Percentiles rank a stretch among this genome's conserved stretches.
Evolutionary conservation across 495 filamentous ascomycete genomes (phyloP).

Genomic region (Neurospora sp.): DNA sequence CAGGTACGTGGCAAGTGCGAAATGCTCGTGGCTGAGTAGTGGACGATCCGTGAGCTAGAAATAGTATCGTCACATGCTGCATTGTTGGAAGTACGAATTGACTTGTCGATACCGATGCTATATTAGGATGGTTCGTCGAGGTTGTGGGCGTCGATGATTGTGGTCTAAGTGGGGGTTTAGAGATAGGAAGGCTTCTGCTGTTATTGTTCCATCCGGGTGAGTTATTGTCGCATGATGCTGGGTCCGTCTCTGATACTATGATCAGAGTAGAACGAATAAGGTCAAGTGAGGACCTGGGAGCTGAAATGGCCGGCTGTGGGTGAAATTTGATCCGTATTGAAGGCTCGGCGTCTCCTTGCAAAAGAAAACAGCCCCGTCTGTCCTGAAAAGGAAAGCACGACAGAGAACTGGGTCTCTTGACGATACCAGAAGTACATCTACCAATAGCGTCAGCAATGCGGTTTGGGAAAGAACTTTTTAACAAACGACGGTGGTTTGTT

Average conservation of each 20-base stretch:
- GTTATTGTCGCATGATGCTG: not conserved
- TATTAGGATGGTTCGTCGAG: not conserved
- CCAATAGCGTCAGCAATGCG: not conserved
- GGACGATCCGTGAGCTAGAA: not conserved
- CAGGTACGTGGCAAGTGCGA: not conserved
- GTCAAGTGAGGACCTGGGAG: not conserved
- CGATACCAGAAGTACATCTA: not conserved
- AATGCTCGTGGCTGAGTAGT: not conserved
- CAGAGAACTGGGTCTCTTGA: not conserved
- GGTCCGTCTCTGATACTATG: not conserved
- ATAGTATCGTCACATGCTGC: not conserved
- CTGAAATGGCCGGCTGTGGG: not conserved
- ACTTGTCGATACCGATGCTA: not conserved
- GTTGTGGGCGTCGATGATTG: not conserved
- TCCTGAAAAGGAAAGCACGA: not conserved
- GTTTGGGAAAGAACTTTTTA: not conserved
- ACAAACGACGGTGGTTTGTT: not conserved
- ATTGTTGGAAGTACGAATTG: not conserved
- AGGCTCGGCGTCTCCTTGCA: not conserved
- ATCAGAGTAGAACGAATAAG: not conserved
- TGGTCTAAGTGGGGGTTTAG: not conserved
- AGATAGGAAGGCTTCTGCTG: not conserved
- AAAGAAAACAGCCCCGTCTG: not conserved
- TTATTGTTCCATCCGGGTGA: not conserved
- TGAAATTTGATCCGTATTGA: not conserved